Evolutionary conservation across 116 monocot genomes (phyloP).

Genomic region (Papilionanthe hybrid): DNA sequence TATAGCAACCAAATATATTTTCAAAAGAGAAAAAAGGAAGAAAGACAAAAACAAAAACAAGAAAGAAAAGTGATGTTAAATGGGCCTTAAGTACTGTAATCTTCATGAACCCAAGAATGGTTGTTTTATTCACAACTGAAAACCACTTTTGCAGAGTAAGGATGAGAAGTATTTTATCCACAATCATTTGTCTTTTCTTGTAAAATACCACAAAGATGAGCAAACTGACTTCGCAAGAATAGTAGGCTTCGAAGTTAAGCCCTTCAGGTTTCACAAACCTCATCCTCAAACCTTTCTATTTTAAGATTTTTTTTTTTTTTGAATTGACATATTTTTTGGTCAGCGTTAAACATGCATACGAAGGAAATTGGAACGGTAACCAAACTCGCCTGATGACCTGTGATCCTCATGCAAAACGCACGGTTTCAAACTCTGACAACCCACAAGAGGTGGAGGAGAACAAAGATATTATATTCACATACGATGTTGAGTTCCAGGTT

Average conservation of each 20-base stretch:
- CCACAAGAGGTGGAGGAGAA: conserved; percentile 87
- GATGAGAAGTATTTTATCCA: conserved; percentile 81
- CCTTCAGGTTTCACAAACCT: conserved; percentile 63
- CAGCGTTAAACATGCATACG: conserved; percentile 87
- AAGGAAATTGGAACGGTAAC: conserved; percentile 69
- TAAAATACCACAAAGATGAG: conserved; percentile 82
- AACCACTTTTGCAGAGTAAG: conserved; percentile 46
- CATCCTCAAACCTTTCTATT: background rate
- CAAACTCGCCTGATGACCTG: conserved; percentile 75
- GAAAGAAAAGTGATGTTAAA: too few species aligned
- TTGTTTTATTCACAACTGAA: background rate
- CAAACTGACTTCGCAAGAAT: conserved; percentile 71
- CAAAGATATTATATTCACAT: conserved; percentile 89
- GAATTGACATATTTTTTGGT: background rate
- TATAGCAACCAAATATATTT: too few species aligned
- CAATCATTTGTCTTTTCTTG: conserved; percentile 86
- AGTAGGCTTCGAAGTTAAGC: conserved; percentile 92
- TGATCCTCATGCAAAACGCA: conserved; percentile 71
- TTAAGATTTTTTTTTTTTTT: background rate
- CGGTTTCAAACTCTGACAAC: conserved; percentile 57
- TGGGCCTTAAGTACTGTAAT: background rate
- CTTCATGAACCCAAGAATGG: background rate
- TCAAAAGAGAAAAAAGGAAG: too few species aligned
- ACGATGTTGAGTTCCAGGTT: conserved; percentile 90
- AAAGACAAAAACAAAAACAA: too few species aligned